phyloP scores from a whole-genome alignment of 306 rosid genomes.

The Rosa lucieae region DNA sequence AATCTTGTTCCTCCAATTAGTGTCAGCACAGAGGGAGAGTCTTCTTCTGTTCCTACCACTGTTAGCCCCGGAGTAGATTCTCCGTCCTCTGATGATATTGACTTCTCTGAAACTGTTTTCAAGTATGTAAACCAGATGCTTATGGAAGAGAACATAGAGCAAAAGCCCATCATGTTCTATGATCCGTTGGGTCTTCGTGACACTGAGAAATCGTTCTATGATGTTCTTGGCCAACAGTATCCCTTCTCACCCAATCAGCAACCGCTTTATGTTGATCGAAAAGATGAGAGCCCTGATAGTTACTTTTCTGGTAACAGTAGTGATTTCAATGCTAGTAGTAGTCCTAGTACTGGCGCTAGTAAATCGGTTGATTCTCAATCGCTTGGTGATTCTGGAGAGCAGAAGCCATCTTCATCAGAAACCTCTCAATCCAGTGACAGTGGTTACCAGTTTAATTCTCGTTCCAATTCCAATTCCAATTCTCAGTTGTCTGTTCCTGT shows the following conservation, averaged over 20 bases:
- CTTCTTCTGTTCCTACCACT: slow-evolving; percentile 22
- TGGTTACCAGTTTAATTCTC: slow-evolving; percentile 29
- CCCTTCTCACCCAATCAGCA: slow-evolving; percentile 42
- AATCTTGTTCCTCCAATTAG: slow-evolving; percentile 1
- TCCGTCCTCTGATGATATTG: slow-evolving; percentile 43
- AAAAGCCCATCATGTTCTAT: slow-evolving; percentile 71
- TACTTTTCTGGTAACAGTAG: slow-evolving; percentile 14
- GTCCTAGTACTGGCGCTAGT: slow-evolving; percentile 23
- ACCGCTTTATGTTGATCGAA: slow-evolving; percentile 9
- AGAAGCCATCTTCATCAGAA: slow-evolving; percentile 37
- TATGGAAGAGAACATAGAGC: slow-evolving; percentile 74
- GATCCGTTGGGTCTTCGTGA: slow-evolving; percentile 71
- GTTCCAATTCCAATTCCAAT: slow-evolving; percentile 21
- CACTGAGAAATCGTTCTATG: slow-evolving; percentile 87
- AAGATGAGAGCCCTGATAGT: slow-evolving; percentile 30
- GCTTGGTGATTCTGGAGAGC: slow-evolving; percentile 34
- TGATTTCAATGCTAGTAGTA: slow-evolving; percentile 20
- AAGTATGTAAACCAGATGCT: slow-evolving; percentile 72
- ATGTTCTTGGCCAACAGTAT: slow-evolving; percentile 56
- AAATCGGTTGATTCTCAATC: slow-evolving; percentile 17
- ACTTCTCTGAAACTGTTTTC: slow-evolving; percentile 52
- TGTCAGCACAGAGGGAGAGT: slow-evolving; percentile 5
- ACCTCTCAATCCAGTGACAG: slow-evolving; percentile 31
- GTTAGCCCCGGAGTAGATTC: slow-evolving; percentile 36
- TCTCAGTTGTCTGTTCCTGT: slow-evolving; percentile 27